These are phyloP conservation scores for Canavalia ensiformis DNA, from an alignment of 306 rosid genomes.

Conservation along the genomic window DNA sequence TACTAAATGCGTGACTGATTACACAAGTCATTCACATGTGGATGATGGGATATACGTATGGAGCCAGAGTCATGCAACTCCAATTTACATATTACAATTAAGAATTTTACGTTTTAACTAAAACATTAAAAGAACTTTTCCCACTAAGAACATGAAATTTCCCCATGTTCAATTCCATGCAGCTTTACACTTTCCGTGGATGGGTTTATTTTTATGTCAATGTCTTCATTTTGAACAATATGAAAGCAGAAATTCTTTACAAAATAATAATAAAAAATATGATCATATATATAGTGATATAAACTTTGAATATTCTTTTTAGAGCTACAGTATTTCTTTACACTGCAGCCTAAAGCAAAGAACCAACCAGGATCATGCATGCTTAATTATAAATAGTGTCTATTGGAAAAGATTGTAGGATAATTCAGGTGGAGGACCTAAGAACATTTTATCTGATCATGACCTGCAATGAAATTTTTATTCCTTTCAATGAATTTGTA, in stretches of 20 bases:
- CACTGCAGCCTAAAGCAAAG: background rate
- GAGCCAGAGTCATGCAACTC: no score
- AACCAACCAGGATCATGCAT: background rate
- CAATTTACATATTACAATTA: no score
- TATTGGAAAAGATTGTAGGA: background rate
- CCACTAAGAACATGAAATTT: no score
- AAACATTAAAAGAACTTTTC: no score
- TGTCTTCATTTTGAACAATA: no score
- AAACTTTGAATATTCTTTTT: background rate
- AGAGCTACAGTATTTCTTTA: background rate
- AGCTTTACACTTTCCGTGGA: no score
- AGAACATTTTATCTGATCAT: constrained; percentile 10
- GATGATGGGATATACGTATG: background rate
- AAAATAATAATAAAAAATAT: no score
- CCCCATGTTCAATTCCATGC: no score
- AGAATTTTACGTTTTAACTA: no score
- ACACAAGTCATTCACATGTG: background rate
- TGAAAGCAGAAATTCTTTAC: no score
- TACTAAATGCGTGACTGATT: background rate
- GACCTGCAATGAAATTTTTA: background rate
- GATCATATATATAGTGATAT: background rate
- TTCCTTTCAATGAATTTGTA: constrained; percentile 13
- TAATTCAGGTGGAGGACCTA: background rate
- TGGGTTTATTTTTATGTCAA: no score
- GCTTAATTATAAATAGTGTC: background rate